These are phyloP conservation scores for Draba incana DNA, from an alignment of 345 rosid genomes.

Conservation along the genomic window DNA sequence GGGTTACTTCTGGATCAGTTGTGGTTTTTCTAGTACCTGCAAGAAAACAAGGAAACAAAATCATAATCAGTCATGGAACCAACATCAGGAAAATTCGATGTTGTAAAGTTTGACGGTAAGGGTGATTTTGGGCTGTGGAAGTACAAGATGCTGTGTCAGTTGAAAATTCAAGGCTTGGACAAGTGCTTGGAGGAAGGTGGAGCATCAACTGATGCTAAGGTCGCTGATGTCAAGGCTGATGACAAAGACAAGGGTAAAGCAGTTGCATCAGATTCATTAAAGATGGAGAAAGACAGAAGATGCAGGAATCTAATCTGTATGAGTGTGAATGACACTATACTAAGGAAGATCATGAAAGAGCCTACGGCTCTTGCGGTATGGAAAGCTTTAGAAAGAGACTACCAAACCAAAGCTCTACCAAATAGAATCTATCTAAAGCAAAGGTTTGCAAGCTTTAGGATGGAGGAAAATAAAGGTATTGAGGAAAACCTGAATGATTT, in stretches of 20 bases:
- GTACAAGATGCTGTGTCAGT: neutral
- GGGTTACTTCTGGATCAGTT: too few relatives aligned
- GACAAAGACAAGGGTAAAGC: neutral
- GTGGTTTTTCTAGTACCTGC: too few relatives aligned
- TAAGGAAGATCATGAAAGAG: neutral
- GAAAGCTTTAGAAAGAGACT: neutral
- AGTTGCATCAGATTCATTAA: neutral
- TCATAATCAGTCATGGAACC: too few relatives aligned
- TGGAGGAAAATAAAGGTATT: neutral
- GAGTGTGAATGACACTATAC: neutral
- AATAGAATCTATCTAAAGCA: neutral
- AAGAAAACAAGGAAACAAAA: too few relatives aligned
- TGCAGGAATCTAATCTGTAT: neutral
- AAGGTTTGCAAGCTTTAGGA: neutral
- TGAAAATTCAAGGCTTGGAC: neutral
- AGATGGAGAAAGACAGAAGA: neutral
- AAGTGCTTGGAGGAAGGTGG: neutral
- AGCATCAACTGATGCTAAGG: neutral
- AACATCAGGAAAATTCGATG: neutral
- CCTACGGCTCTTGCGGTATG: neutral
- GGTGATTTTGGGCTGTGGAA: constrained; percentile 2
- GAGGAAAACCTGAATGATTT: too few relatives aligned
- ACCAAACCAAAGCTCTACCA: neutral
- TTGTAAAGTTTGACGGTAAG: neutral
- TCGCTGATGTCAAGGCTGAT: too few relatives aligned